Conservation (phyloP, 1,284 basidiomycete species). For the Ceratobasidium papillatum region DNA sequence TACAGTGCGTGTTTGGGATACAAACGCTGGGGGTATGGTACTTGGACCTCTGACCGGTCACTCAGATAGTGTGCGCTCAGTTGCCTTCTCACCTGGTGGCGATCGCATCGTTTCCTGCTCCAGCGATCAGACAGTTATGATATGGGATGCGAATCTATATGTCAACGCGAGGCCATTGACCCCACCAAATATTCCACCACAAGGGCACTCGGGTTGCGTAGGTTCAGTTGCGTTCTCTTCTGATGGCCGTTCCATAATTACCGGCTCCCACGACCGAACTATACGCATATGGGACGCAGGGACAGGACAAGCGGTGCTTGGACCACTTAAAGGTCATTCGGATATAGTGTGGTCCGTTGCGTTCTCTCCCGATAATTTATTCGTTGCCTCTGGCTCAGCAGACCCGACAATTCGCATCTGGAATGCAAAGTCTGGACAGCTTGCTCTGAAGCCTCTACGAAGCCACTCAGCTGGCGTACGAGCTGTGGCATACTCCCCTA, state of each 20-base stretch:
- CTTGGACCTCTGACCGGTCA: not conserved
- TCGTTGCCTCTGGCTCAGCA: too few relatives aligned
- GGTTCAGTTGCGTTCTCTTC: not conserved
- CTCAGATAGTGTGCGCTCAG: not conserved
- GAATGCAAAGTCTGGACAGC: too few relatives aligned
- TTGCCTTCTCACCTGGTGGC: not conserved
- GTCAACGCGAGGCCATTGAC: not conserved
- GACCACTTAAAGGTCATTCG: not conserved
- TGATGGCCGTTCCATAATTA: not conserved
- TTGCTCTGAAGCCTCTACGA: too few relatives aligned
- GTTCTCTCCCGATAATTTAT: not conserved
- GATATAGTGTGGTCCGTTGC: not conserved
- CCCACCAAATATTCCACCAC: too few relatives aligned
- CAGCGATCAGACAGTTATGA: not conserved
- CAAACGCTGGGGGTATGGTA: not conserved
- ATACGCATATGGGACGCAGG: not conserved
- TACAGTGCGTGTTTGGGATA: not conserved
- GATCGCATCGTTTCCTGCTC: not conserved
- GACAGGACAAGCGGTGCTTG: not conserved
- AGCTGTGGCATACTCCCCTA: too few relatives aligned
- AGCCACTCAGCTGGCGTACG: too few relatives aligned
- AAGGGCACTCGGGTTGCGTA: too few relatives aligned
- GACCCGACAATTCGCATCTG: too few relatives aligned
- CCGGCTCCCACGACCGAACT: not conserved
- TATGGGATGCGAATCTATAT: not conserved